Conservation (phyloP, 176 grass and related monocot genomes). For the Cenchrus fungigraminus region DNA sequence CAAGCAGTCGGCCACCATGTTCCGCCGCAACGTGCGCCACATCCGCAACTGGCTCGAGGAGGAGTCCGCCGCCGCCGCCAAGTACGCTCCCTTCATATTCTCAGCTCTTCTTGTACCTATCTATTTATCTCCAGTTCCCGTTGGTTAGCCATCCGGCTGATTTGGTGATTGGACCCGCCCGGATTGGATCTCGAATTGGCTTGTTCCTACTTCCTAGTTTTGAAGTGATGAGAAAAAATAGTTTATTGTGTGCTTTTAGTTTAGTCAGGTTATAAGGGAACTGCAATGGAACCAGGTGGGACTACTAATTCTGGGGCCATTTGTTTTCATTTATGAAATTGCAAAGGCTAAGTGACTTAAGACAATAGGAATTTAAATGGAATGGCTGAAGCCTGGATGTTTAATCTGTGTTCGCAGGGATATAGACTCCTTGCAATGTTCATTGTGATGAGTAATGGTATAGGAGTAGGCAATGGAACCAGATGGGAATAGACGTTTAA, state of each 20-base stretch:
- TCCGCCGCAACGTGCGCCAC: constrained; percentile 88
- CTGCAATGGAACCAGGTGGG: not conserved
- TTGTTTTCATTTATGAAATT: not conserved
- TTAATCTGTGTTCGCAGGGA: not conserved
- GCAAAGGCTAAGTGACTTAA: not conserved
- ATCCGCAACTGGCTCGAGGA: constrained; percentile 90
- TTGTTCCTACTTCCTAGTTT: not conserved
- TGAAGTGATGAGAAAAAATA: not conserved
- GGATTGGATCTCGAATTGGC: not conserved
- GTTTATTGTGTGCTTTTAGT: not conserved
- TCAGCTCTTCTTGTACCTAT: not conserved
- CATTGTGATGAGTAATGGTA: not conserved
- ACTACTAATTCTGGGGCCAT: not conserved
- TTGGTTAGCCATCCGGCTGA: not conserved
- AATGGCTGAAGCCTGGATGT: not conserved
- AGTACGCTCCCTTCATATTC: constrained; percentile 37
- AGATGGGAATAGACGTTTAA: not conserved
- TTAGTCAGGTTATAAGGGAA: not conserved
- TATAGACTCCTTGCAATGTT: not conserved
- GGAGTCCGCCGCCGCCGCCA: constrained; percentile 73
- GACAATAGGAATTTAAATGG: not conserved
- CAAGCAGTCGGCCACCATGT: constrained; percentile 77
- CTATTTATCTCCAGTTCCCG: not conserved
- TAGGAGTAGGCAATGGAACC: not conserved
- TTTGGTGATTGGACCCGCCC: not conserved